Evolutionary conservation across 169 alveolate genomes (phyloP).

Genomic region (Neospora caninum): DNA sequence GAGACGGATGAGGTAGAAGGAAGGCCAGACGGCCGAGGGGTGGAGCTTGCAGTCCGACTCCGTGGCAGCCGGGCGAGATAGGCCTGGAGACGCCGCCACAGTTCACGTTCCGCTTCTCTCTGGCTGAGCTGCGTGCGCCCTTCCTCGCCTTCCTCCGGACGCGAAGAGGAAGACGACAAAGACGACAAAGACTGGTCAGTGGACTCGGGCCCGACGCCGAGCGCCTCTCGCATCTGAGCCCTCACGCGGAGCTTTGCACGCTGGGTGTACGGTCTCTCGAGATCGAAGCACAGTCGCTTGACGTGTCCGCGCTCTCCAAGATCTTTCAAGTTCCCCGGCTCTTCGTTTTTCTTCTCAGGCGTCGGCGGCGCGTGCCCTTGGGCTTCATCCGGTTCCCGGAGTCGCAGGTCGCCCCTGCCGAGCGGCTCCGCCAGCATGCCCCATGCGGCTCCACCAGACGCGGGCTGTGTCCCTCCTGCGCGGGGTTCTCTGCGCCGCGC

Average conservation of each 20-base stretch:
- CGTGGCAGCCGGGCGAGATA: background rate
- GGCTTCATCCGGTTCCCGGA: background rate
- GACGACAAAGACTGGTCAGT: background rate
- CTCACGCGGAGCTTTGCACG: background rate
- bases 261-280: background rate
- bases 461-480: background rate
- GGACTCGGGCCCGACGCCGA: background rate
- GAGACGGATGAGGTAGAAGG: background rate
- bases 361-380: background rate
- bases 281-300: background rate
- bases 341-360: background rate
- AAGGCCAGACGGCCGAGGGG: background rate
- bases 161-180: background rate
- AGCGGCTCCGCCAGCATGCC: background rate
- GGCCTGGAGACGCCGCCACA: background rate
- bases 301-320: background rate
- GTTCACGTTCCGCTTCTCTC: background rate
- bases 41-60: background rate
- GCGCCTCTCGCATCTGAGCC: background rate
- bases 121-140: background rate
- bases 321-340: background rate
- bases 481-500: background rate
- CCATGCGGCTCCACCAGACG: background rate
- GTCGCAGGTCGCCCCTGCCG: background rate
- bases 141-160: background rate